A percentile compares a stretch with the other conserved stretches of the same genome.
phyloP scores from a whole-genome alignment of 2,329 filamentous ascomycete genomes.

The Arthrobotrys pseudoclavata region DNA sequence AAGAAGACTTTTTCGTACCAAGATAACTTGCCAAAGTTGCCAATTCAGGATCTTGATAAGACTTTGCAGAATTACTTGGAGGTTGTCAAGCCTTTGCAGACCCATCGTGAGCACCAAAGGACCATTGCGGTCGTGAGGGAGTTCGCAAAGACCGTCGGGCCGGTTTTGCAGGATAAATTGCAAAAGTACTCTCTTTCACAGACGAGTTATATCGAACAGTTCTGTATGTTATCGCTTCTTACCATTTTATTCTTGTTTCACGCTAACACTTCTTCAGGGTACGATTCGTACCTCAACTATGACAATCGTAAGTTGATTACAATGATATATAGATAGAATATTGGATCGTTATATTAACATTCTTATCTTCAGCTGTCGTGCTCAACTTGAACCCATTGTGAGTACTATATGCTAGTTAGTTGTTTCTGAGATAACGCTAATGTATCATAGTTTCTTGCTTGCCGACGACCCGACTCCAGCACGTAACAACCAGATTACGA shows the following conservation, averaged over 20 bases:
- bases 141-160: slow-evolving; percentile 84
- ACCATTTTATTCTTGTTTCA: neutral
- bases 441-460: slow-evolving; percentile 77
- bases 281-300: slow-evolving; percentile 97
- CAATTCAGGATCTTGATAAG: slow-evolving; percentile 86
- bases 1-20: slow-evolving; percentile 82
- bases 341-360: slow-evolving; percentile 10
- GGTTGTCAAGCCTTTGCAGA: slow-evolving; percentile 84
- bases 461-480: slow-evolving; percentile 98
- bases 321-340: neutral
- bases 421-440: slow-evolving; percentile 5
- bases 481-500: slow-evolving; percentile 94
- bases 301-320: slow-evolving; percentile 76
- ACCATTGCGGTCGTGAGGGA: slow-evolving; percentile 84
- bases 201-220: slow-evolving; percentile 98
- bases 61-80: slow-evolving; percentile 84
- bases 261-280: slow-evolving; percentile 74
- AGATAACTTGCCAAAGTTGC: slow-evolving; percentile 88
- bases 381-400: slow-evolving; percentile 93
- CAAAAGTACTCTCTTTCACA: slow-evolving; percentile 91
- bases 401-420: slow-evolving; percentile 35
- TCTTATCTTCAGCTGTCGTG: slow-evolving; percentile 75
- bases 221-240: slow-evolving; percentile 76
- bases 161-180: slow-evolving; percentile 85
- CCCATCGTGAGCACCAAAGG: slow-evolving; percentile 82